Conservation (phyloP, 768 basidiomycete species). For the Psilocybe cyanescens region DNA sequence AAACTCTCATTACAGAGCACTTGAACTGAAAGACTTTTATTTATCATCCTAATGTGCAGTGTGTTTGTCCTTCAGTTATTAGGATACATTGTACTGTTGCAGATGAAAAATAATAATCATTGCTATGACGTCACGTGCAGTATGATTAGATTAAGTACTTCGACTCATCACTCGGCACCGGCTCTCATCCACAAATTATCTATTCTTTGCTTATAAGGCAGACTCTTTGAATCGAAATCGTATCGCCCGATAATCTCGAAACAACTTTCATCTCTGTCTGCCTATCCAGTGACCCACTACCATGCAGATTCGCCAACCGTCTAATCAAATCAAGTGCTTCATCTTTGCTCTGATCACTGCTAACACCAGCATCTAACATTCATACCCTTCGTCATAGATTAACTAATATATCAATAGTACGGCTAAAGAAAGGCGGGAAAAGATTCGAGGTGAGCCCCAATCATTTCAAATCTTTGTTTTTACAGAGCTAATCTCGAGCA, state of each 20-base stretch:
- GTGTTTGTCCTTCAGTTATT: no score
- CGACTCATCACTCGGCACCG: slow-evolving; percentile 3
- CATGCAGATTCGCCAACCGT: slow-evolving; percentile 79
- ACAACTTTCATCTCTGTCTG: neutral
- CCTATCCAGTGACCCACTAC: slow-evolving; percentile 14
- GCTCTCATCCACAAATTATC: neutral
- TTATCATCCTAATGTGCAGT: no score
- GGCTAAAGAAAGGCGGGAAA: slow-evolving; percentile 96
- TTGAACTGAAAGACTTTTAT: no score
- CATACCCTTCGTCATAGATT: slow-evolving; percentile 53
- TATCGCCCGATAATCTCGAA: neutral
- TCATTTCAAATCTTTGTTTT: neutral
- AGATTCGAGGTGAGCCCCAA: slow-evolving; percentile 79
- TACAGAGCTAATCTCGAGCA: slow-evolving; percentile 5
- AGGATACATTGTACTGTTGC: no score
- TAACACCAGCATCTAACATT: slow-evolving; percentile 7
- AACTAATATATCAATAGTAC: slow-evolving; percentile 96
- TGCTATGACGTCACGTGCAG: slow-evolving; percentile 27
- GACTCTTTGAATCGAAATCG: neutral
- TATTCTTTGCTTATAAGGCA: no score
- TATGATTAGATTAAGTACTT: slow-evolving; percentile 6
- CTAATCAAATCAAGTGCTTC: slow-evolving; percentile 83
- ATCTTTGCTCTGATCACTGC: neutral
- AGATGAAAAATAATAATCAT: neutral
- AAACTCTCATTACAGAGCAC: no score